Percentiles rank a stretch among this genome's conserved stretches.
phyloP scores from a whole-genome alignment of 805 yeast species.

The Dipodascus albidus region DNA sequence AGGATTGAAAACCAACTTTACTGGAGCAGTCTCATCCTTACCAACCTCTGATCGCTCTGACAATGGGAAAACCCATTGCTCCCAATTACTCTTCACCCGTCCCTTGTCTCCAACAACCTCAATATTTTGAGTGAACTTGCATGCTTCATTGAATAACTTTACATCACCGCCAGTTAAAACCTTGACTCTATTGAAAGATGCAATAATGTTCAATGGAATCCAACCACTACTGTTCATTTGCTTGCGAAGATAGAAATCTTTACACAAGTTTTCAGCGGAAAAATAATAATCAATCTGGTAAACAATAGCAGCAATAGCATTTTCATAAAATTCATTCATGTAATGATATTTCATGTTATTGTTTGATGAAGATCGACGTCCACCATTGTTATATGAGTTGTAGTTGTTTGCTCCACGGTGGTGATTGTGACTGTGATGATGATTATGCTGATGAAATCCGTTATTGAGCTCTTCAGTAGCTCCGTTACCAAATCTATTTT shows the following conservation, averaged over 20 bases:
- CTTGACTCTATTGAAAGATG: slow-evolving; percentile 66
- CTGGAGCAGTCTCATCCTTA: slow-evolving; percentile 27
- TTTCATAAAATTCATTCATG: slow-evolving; percentile 8
- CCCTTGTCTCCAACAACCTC: slow-evolving; percentile 45
- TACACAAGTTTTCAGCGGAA: slow-evolving; percentile 73
- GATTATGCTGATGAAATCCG: neutral
- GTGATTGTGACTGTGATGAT: no score
- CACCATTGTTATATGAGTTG: slow-evolving; percentile 1
- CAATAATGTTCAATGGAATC: slow-evolving; percentile 49
- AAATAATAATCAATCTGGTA: slow-evolving; percentile 84
- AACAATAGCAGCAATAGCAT: slow-evolving; percentile 24
- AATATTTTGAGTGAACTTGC: slow-evolving; percentile 40
- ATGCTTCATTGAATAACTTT: slow-evolving; percentile 41
- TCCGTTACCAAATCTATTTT: neutral
- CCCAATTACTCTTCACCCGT: slow-evolving; percentile 46
- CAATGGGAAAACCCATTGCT: slow-evolving; percentile 57
- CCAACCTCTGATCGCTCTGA: slow-evolving; percentile 39
- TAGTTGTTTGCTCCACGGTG: no score
- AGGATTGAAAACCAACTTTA: slow-evolving; percentile 21
- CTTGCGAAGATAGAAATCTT: slow-evolving; percentile 72
- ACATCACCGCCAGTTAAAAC: slow-evolving; percentile 48
- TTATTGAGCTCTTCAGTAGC: neutral
- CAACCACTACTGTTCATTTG: slow-evolving; percentile 73
- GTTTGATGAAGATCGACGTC: neutral
- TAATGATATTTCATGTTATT: neutral